Evolutionary conservation across 768 basidiomycete species (phyloP).

Genomic region (Paxillus ammoniavirescens): DNA sequence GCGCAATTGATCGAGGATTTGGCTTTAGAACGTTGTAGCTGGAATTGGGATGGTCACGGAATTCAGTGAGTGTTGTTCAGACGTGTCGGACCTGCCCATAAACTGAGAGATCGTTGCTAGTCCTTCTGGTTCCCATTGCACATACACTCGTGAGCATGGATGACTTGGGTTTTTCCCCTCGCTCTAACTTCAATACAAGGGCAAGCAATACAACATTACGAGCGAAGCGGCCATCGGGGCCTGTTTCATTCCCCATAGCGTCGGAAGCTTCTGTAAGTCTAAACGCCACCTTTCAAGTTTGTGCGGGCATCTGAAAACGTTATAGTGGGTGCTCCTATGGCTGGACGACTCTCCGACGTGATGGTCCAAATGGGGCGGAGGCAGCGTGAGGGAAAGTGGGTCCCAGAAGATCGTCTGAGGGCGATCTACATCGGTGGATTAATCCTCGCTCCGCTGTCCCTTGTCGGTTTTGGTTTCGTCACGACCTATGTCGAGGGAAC

Average conservation of each 20-base stretch:
- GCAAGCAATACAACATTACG: slow-evolving; percentile 50
- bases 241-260: slow-evolving; percentile 55
- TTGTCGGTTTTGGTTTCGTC: slow-evolving; percentile 45
- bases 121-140: slow-evolving; percentile 51
- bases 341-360: slow-evolving; percentile 54
- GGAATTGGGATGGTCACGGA: slow-evolving; percentile 18
- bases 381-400: slow-evolving; percentile 51
- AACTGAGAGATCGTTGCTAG: slow-evolving; percentile 8
- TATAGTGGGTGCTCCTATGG: slow-evolving; percentile 55
- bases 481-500: slow-evolving; percentile 46
- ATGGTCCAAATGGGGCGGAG: slow-evolving; percentile 45
- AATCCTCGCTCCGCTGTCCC: slow-evolving; percentile 47
- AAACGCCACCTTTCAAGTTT: neutral
- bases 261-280: slow-evolving; percentile 58
- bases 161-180: neutral
- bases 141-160: slow-evolving; percentile 52
- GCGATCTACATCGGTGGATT: slow-evolving; percentile 43
- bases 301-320: neutral
- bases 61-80: slow-evolving; percentile 28
- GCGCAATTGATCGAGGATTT: slow-evolving; percentile 31
- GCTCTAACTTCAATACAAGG: slow-evolving; percentile 33
- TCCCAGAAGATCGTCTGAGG: slow-evolving; percentile 61
- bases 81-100: neutral
- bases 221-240: slow-evolving; percentile 59
- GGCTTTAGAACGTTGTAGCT: slow-evolving; percentile 41